Conservation (phyloP, 495 filamentous ascomycete genomes). For the Penicillium cinerascens region DNA sequence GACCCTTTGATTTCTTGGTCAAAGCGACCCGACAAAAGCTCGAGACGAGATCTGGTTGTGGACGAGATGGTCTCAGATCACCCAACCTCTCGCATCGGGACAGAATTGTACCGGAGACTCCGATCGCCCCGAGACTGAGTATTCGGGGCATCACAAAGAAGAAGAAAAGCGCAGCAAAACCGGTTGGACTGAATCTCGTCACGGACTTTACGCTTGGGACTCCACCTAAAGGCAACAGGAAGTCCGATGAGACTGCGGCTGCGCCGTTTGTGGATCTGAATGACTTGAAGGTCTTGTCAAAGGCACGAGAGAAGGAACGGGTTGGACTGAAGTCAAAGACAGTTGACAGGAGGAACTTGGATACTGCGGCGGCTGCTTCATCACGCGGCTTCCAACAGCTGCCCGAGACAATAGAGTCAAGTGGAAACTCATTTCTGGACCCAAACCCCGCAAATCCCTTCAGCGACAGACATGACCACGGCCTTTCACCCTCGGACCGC, state of each 20-base stretch:
- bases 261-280: slow-evolving; percentile 38
- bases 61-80: slow-evolving; percentile 7
- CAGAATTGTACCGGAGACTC: neutral
- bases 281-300: slow-evolving; percentile 38
- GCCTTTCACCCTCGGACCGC: slow-evolving; percentile 70
- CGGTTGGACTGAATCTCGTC: slow-evolving; percentile 60
- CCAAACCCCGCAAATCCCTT: slow-evolving; percentile 10
- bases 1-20: slow-evolving; percentile 30
- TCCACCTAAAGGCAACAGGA: slow-evolving; percentile 5
- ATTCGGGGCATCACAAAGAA: slow-evolving; percentile 35
- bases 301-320: slow-evolving; percentile 36
- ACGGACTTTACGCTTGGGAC: slow-evolving; percentile 46
- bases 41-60: slow-evolving; percentile 6
- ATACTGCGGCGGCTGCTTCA: neutral
- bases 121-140: slow-evolving; percentile 4
- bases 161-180: slow-evolving; percentile 43
- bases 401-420: slow-evolving; percentile 12
- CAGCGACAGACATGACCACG: slow-evolving; percentile 34
- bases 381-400: slow-evolving; percentile 8
- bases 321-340: slow-evolving; percentile 19
- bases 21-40: slow-evolving; percentile 28
- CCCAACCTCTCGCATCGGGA: slow-evolving; percentile 8
- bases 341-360: neutral
- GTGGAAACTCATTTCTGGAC: slow-evolving; percentile 17
- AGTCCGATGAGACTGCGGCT: neutral